Evolutionary conservation across 2,329 filamentous ascomycete species (phyloP), one percentile per base, ranked within the genome.

Genomic region (Leptographium wingfieldii): DNA sequence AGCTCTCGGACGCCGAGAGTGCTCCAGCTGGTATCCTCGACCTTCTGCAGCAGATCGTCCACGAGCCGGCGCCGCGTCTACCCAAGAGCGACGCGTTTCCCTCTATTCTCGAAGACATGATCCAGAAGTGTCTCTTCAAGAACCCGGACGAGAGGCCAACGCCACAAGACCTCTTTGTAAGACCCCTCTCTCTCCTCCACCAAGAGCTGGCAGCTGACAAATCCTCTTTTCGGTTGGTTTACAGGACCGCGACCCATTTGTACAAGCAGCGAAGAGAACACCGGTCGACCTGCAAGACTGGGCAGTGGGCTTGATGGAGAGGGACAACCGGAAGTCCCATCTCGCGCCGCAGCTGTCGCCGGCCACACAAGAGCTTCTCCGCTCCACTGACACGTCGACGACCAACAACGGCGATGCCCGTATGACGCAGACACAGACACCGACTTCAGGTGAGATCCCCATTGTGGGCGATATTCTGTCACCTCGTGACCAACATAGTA

Each of bases 81-180:
- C 94, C 94, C 51, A 95, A 96, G 82, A 96, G 92, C 69, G 94
- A 97, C 70, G 94, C 94, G 2, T 99, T 99, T 78, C 94, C 94
- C 0, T 83, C 85, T 33, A 97, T 97, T 64, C 75, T 99, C 55
- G 92, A 97, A 67, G 91, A 97, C 65, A 96, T 97, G 84, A 92
- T 97, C 61, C 91, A 94, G 65, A 96, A 95, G 72, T 99, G 94
- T 74, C 76, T 99, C 65, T 85, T 86, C 72, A 99, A 99, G 76
- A 85, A 88, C 63, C 89, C 94, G 0, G 88, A 92, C 62, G 84
- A 90, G 69, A 84, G 94, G 58, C 94, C 92, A 57, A 97, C 94
- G 5, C 94, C 94, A 10, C 87, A 92, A 67, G 90, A 97, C 67
- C 84, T 99, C 62, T 96, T 89, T 74, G 90, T 95, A 79, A 73